Evolutionary conservation across 805 yeast genomes (phyloP), one percentile per base, ranked within the genome.

Genomic region (Metschnikowia hibisci): DNA sequence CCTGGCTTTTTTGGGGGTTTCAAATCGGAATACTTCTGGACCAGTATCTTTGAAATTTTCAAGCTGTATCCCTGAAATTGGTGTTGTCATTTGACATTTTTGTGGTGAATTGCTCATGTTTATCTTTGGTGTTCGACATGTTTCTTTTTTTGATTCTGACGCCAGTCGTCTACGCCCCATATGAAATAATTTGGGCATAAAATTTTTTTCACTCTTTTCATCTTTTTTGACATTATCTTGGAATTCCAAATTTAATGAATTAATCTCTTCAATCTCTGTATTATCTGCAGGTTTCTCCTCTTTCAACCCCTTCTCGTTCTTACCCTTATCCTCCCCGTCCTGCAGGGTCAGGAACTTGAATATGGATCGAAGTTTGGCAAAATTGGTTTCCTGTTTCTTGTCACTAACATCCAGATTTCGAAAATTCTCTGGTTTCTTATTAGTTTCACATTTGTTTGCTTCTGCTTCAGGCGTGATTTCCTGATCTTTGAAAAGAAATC

Each of bases 401-500:
- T 36, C 47, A 34, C 32, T 42, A 12, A 18, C 11, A 15, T 34
- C 45, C 22, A 14, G 15, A 34, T 40, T 41, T 3, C 28, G 39
- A 23, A 20, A 18, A 13, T 36, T 14, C 16, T 40, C 47, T n/a
- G 29, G 40, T 8, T 43, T 35, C 26, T 33, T 36, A 3, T 13
- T 15, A 4, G 28, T 23, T 34, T 15, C 39, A 20, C 23, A 2
- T 20, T 20, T 20, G 23, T 20, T 20, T 20, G 26, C n/a, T 9
- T 35, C 32, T 15, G 32, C 25, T 10, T 34, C 38, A 11, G 38
- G 38, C 22, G n/a, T 15, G 18, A 25, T 30, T 28, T 45, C 54
- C n/a, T 57, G 54, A 27, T 57, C 57, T 41, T 50, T 57, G 43
- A 60, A 61, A 20, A 62, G 50, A 28, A 63, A 57, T 32, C 57